Percentiles rank a stretch among this genome's conserved stretches.
Evolutionary conservation across 1,139 yeast species (phyloP).

Genomic region (Scheffersomyces lignicola): DNA sequence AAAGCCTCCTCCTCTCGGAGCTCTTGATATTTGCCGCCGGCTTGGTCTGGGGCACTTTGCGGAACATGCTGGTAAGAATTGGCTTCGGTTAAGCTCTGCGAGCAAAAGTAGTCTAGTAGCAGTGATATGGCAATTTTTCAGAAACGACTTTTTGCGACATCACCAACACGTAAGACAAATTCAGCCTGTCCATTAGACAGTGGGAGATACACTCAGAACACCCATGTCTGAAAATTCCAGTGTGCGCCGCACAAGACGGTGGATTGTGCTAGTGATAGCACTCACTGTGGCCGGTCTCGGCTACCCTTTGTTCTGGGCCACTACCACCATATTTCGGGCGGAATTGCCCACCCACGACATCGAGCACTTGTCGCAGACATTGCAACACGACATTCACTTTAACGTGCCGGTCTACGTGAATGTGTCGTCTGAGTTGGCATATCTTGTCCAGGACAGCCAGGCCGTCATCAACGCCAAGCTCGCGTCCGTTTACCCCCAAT

Average conservation of each 20-base stretch:
- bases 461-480: constrained; percentile 26
- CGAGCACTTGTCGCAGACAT: constrained; percentile 34
- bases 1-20: constrained; percentile 71
- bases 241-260: constrained; percentile 7
- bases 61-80: constrained; percentile 48
- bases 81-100: neutral
- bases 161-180: too few species aligned
- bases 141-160: too few species aligned
- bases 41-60: constrained; percentile 64
- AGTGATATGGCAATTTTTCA: too few species aligned
- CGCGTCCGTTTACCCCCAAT: constrained; percentile 19
- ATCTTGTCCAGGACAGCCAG: constrained; percentile 30
- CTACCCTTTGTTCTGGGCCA: constrained; percentile 66
- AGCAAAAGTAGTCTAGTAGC: neutral
- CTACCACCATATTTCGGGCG: constrained; percentile 78
- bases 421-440: constrained; percentile 29
- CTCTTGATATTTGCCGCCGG: constrained; percentile 78
- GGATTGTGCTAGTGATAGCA: constrained; percentile 32
- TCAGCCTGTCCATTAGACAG: too few species aligned
- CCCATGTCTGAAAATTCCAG: constrained; percentile 4
- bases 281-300: constrained; percentile 49
- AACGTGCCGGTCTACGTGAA: constrained; percentile 62
- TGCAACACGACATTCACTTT: constrained; percentile 37
- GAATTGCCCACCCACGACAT: constrained; percentile 63
- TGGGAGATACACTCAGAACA: too few species aligned